A percentile compares a stretch with the other conserved stretches of the same genome.
Conservation (phyloP, 2,329 filamentous ascomycete genomes). For the Apiospora pterosperma region DNA sequence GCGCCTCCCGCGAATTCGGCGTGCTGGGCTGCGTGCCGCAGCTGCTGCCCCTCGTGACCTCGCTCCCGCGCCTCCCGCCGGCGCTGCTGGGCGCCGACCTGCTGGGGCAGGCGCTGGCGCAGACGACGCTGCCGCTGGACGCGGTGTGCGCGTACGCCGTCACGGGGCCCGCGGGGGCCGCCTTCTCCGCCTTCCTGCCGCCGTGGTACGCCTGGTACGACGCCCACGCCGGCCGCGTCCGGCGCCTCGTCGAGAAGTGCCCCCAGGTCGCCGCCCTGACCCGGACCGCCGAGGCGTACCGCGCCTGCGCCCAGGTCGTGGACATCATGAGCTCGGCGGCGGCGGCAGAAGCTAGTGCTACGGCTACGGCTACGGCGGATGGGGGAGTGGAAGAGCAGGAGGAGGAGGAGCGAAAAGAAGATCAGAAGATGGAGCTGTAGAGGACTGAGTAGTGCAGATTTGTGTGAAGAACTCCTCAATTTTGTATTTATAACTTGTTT, state of each 20-base stretch:
- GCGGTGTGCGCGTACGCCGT: slow-evolving; percentile 21
- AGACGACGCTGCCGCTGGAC: slow-evolving; percentile 19
- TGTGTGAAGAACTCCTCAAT: too few relatives aligned
- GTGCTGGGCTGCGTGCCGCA: slow-evolving; percentile 17
- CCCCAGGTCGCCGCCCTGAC: slow-evolving; percentile 13
- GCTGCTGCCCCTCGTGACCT: slow-evolving; percentile 17
- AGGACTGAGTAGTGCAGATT: too few relatives aligned
- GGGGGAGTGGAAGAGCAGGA: not conserved
- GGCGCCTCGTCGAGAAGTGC: slow-evolving; percentile 15
- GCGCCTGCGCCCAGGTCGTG: slow-evolving; percentile 9
- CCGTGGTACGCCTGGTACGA: slow-evolving; percentile 22
- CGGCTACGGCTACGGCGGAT: not conserved
- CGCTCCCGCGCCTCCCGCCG: slow-evolving; percentile 18
- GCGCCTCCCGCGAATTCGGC: slow-evolving; percentile 15
- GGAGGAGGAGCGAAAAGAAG: not conserved
- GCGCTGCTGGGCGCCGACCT: slow-evolving; percentile 16
- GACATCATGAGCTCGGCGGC: not conserved
- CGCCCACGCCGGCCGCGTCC: slow-evolving; percentile 11
- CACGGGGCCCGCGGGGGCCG: slow-evolving; percentile 17
- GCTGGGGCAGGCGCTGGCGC: slow-evolving; percentile 20
- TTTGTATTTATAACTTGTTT: too few relatives aligned
- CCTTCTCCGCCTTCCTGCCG: slow-evolving; percentile 19
- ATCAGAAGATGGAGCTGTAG: not conserved
- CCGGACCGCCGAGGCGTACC: slow-evolving; percentile 17
- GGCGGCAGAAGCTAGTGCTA: not conserved